phyloP scores from a whole-genome alignment of 305 asterid species.

The Lippia alba region DNA sequence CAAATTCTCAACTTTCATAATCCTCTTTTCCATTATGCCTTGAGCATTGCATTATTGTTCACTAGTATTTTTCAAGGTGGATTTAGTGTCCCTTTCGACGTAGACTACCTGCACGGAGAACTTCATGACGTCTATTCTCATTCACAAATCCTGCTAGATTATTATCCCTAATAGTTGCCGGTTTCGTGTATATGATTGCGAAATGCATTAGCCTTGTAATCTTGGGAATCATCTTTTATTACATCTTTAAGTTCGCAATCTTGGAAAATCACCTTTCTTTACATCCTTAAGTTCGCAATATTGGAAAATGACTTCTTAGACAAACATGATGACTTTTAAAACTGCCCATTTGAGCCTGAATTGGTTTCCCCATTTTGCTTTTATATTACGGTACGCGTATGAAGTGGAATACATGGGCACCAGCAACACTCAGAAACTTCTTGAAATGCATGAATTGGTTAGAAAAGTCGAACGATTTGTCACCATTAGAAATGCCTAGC shows the following conservation, averaged over 20 bases:
- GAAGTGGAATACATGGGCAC: no score
- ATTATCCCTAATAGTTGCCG: background rate
- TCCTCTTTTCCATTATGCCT: background rate
- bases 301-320: background rate
- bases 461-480: no score
- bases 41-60: slow-evolving; percentile 5
- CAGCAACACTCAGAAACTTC: no score
- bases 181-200: slow-evolving; percentile 10
- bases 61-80: background rate
- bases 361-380: no score
- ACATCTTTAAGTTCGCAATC: slow-evolving; percentile 6
- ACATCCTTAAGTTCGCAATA: background rate
- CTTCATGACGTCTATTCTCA: background rate
- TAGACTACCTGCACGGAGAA: background rate
- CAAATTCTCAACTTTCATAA: background rate
- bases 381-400: no score
- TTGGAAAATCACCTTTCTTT: background rate
- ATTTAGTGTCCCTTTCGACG: background rate
- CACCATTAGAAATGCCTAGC: slow-evolving; percentile 4
- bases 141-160: background rate
- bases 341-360: no score
- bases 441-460: no score
- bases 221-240: background rate
- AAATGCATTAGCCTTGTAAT: background rate
- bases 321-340: no score